phyloP scores from a whole-genome alignment of 257 asterid species.

The Mitragyna speciosa region DNA sequence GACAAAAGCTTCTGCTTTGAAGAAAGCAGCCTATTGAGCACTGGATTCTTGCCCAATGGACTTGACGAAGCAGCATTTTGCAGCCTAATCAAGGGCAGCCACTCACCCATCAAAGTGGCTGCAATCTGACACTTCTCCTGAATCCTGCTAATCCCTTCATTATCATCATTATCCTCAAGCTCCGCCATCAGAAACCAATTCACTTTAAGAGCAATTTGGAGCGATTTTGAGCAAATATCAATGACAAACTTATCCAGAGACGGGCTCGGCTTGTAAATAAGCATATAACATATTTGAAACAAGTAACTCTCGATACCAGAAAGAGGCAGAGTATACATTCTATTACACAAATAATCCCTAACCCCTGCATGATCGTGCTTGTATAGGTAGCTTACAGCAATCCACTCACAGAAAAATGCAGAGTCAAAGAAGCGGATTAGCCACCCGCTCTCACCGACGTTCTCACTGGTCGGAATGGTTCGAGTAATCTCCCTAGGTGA shows the following conservation, averaged over 20 bases:
- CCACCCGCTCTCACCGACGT: slow-evolving; percentile 90
- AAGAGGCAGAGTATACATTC: slow-evolving; percentile 89
- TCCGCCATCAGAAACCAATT: slow-evolving; percentile 96
- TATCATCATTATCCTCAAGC: slow-evolving; percentile 89
- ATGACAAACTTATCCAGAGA: slow-evolving; percentile 88
- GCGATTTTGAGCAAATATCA: slow-evolving; percentile 73
- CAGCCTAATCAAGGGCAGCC: slow-evolving; percentile 75
- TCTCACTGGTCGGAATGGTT: slow-evolving; percentile 82
- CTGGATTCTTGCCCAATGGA: slow-evolving; percentile 69
- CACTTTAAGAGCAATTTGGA: slow-evolving; percentile 78
- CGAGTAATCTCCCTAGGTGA: slow-evolving; percentile 93
- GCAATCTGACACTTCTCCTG: slow-evolving; percentile 97
- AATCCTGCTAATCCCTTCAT: slow-evolving; percentile 85
- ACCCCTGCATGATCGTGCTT: slow-evolving; percentile 92
- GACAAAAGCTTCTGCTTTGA: slow-evolving; percentile 79
- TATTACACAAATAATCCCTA: slow-evolving; percentile 84
- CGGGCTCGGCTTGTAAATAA: slow-evolving; percentile 91
- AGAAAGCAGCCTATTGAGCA: slow-evolving; percentile 71
- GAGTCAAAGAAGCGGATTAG: slow-evolving; percentile 86
- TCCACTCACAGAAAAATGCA: slow-evolving; percentile 92
- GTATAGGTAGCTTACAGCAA: slow-evolving; percentile 93
- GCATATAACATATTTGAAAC: slow-evolving; percentile 88
- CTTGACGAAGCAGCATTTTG: slow-evolving; percentile 39
- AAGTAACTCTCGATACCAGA: slow-evolving; percentile 87
- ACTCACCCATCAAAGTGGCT: slow-evolving; percentile 90